A percentile compares a stretch with the other conserved stretches of the same genome.
phyloP scores from a whole-genome alignment of 306 rosid species.

The Hylodesmum podocarpum region DNA sequence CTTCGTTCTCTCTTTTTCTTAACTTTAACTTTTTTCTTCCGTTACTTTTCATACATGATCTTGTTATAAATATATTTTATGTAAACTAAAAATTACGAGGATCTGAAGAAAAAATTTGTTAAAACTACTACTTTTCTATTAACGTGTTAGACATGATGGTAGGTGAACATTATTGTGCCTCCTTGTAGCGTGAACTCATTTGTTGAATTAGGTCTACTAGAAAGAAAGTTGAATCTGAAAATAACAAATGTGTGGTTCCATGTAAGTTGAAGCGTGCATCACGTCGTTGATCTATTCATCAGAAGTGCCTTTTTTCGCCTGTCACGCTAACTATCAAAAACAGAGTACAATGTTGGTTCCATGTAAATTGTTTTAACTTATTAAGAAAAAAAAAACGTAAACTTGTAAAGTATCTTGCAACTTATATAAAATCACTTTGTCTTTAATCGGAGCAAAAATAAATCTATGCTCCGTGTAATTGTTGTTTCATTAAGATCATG shows the following conservation, averaged over 20 bases:
- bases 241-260: background rate
- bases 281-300: slow-evolving; percentile 7
- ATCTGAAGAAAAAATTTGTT: no score
- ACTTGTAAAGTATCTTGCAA: no score
- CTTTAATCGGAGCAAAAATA: no score
- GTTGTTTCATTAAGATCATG: no score
- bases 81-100: no score
- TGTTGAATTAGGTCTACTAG: background rate
- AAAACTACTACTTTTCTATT: background rate
- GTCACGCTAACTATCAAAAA: slow-evolving; percentile 14
- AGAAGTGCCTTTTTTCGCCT: background rate
- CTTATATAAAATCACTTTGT: no score
- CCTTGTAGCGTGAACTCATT: slow-evolving; percentile 10
- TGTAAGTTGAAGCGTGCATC: slow-evolving; percentile 5
- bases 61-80: background rate
- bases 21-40: no score
- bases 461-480: no score
- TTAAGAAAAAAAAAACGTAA: no score
- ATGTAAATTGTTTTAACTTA: no score
- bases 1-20: background rate
- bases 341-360: no score
- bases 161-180: slow-evolving; percentile 2
- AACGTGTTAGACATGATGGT: background rate
- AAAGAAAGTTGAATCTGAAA: background rate
- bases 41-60: background rate